These are phyloP conservation scores for Vaccinium myrtillus DNA, from an alignment of 148 eudicot species.

Conservation along the genomic window DNA sequence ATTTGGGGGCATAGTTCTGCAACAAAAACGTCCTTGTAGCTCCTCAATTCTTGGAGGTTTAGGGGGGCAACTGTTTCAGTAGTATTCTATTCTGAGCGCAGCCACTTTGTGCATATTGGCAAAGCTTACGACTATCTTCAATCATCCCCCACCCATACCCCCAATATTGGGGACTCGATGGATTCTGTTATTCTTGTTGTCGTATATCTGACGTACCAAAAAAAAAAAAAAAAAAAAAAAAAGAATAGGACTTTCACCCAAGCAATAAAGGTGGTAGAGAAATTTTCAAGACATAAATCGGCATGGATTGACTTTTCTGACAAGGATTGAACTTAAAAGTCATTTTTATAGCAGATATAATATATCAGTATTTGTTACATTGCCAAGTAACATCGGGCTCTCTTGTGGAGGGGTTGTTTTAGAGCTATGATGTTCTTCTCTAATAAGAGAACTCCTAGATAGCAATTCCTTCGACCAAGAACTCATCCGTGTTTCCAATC, in stretches of 20 bases:
- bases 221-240: too few relatives aligned
- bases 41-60: too few relatives aligned
- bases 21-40: too few relatives aligned
- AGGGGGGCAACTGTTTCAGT: too few relatives aligned
- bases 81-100: too few relatives aligned
- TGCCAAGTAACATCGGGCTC: background rate
- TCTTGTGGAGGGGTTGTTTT: background rate
- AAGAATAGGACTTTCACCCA: background rate
- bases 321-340: background rate
- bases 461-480: background rate
- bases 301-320: background rate
- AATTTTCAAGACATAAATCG: background rate
- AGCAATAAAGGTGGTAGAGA: background rate
- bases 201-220: too few relatives aligned
- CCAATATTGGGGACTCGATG: too few relatives aligned
- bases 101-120: too few relatives aligned
- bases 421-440: background rate
- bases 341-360: background rate
- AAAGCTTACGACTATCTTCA: too few relatives aligned
- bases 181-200: too few relatives aligned
- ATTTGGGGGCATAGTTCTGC: too few relatives aligned
- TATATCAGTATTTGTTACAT: background rate
- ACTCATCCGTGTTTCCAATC: background rate
- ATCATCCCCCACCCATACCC: too few relatives aligned
- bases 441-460: background rate